Percentiles rank a stretch among this genome's conserved stretches.
These are phyloP conservation scores for Apiospora kogelbergensis DNA, from an alignment of 2,329 filamentous ascomycete genomes.

Conservation along the genomic window DNA sequence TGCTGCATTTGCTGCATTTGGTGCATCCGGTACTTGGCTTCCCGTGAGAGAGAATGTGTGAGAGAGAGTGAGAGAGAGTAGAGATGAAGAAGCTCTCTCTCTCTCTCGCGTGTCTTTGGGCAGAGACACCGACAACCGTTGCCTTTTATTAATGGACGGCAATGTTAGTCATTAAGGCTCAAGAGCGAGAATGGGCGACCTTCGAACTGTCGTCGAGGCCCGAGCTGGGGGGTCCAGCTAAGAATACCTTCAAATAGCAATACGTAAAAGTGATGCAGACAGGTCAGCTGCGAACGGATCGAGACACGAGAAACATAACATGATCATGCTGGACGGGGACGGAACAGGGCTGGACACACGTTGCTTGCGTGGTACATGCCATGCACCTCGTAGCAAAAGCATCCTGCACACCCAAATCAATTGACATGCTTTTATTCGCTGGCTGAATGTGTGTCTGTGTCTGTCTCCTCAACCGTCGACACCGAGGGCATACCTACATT, in stretches of 20 bases:
- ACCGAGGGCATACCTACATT: neutral
- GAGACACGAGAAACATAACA: neutral
- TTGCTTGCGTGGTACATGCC: neutral
- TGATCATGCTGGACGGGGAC: neutral
- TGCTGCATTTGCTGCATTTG: slow-evolving; percentile 1
- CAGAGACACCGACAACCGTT: no score
- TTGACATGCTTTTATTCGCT: neutral
- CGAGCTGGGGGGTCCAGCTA: neutral
- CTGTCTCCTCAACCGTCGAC: neutral
- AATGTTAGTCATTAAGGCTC: no score
- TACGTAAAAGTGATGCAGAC: neutral
- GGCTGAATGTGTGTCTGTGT: neutral
- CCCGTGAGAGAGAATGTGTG: neutral
- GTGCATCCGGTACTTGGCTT: neutral
- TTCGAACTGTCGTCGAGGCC: neutral
- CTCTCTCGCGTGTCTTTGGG: no score
- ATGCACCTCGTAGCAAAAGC: neutral
- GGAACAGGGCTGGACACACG: neutral
- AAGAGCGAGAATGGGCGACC: no score
- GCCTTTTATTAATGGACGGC: no score
- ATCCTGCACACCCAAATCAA: neutral
- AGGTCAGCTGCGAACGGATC: slow-evolving; percentile 3
- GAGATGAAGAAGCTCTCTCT: no score
- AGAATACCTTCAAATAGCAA: neutral
- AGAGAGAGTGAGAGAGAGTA: neutral